Percentiles rank a stretch among this genome's conserved stretches.
These are phyloP conservation scores for Metschnikowia chrysomelidarum DNA, from an alignment of 805 yeast species.

Conservation along the genomic window DNA sequence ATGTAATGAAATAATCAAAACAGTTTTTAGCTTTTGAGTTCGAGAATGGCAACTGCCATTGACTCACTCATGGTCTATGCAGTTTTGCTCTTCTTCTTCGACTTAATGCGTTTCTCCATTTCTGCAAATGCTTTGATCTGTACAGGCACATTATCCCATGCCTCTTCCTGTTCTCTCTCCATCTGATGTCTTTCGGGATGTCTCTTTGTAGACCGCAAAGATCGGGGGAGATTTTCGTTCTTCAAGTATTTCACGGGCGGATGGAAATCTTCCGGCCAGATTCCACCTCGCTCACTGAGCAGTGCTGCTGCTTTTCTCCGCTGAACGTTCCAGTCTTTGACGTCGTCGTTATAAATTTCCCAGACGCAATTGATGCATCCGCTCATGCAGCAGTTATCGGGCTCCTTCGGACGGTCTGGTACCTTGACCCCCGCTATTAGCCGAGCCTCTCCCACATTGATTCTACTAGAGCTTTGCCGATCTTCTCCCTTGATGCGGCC, in stretches of 20 bases:
- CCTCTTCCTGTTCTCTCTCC: constrained; percentile 18
- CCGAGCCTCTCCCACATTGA: constrained; percentile 35
- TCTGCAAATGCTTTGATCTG: constrained; percentile 81
- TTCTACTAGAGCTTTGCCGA: constrained; percentile 39
- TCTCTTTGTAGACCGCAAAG: constrained; percentile 17
- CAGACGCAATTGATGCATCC: constrained; percentile 97
- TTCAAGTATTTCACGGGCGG: constrained; percentile 35
- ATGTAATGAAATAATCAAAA: too few species aligned
- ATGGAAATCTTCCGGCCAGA: constrained; percentile 45
- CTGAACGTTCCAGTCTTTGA: constrained; percentile 72
- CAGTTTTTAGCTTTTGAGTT: too few species aligned
- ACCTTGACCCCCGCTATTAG: constrained; percentile 62
- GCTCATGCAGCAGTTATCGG: constrained; percentile 96
- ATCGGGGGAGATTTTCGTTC: constrained; percentile 37
- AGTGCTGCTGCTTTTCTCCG: constrained; percentile 55
- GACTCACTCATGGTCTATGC: too few species aligned
- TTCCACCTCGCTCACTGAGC: constrained; percentile 37
- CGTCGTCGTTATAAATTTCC: constrained; percentile 88
- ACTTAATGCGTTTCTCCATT: constrained; percentile 66
- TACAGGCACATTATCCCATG: constrained; percentile 60
- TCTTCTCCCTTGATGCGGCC: constrained; percentile 54
- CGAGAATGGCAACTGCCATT: too few species aligned
- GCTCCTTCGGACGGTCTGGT: constrained; percentile 83
- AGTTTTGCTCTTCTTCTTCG: constrained; percentile 28
- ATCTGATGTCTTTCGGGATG: constrained; percentile 1